phyloP scores from a whole-genome alignment of 768 basidiomycete species.

The Agrocybe chaxingu region DNA sequence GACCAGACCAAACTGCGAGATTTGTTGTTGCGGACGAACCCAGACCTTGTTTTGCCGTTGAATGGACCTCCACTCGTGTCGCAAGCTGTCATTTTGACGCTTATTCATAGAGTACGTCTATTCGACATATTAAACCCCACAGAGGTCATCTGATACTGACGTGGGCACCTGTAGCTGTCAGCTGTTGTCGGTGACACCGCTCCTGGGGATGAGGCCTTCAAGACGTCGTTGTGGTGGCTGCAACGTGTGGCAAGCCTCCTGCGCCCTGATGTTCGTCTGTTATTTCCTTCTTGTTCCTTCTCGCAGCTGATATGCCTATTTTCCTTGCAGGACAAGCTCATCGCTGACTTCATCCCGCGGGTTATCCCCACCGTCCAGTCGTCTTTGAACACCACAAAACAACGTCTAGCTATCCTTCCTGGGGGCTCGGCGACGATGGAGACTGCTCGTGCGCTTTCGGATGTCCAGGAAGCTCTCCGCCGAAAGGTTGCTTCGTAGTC shows the following conservation, averaged over 20 bases:
- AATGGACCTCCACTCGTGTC: slow-evolving; percentile 69
- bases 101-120: slow-evolving; percentile 72
- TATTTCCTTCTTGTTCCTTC: background rate
- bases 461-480: slow-evolving; percentile 71
- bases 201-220: slow-evolving; percentile 78
- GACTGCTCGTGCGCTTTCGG: slow-evolving; percentile 64
- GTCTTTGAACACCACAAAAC: slow-evolving; percentile 75
- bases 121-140: background rate
- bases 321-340: slow-evolving; percentile 63
- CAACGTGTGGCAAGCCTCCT: slow-evolving; percentile 70
- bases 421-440: slow-evolving; percentile 67
- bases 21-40: slow-evolving; percentile 68
- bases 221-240: slow-evolving; percentile 83
- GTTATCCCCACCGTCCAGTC: slow-evolving; percentile 79
- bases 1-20: slow-evolving; percentile 73
- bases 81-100: slow-evolving; percentile 80
- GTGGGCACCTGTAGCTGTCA: slow-evolving; percentile 49
- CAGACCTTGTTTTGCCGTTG: slow-evolving; percentile 77
- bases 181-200: slow-evolving; percentile 71
- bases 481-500: slow-evolving; percentile 34
- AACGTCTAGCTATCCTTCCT: slow-evolving; percentile 75
- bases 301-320: background rate
- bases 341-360: slow-evolving; percentile 77
- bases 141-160: slow-evolving; percentile 3
- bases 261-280: slow-evolving; percentile 60